Conservation (phyloP, 768 basidiomycete species). For the Tylopilus sp. region DNA sequence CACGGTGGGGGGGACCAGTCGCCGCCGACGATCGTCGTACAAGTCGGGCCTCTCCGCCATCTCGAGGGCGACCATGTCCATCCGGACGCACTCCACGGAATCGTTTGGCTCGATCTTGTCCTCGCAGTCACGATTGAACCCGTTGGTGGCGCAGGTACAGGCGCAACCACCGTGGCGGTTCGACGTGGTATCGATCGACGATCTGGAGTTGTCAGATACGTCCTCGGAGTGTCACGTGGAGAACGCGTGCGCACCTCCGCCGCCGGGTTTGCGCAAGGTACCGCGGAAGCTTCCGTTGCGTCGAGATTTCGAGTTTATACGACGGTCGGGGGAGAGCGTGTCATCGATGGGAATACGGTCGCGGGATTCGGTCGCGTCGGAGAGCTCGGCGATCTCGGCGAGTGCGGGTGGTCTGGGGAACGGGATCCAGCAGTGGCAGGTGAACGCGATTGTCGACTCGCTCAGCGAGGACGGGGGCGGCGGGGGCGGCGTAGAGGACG, state of each 20-base stretch:
- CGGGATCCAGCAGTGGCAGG: constrained; percentile 75
- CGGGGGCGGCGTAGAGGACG: constrained; percentile 82
- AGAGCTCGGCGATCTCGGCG: constrained; percentile 32
- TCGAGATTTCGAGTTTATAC: constrained; percentile 78
- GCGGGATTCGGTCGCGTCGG: constrained; percentile 56
- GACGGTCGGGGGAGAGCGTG: constrained; percentile 63
- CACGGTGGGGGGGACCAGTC: constrained; percentile 14
- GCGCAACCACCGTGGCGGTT: constrained; percentile 53
- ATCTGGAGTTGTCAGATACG: constrained; percentile 75
- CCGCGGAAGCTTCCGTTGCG: constrained; percentile 65
- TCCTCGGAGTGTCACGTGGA: constrained; percentile 52
- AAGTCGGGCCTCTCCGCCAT: constrained; percentile 21
- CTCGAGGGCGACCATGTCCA: constrained; percentile 20
- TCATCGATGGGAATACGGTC: constrained; percentile 77
- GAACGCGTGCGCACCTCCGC: constrained; percentile 33
- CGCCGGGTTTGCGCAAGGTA: constrained; percentile 53
- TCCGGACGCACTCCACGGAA: constrained; percentile 33
- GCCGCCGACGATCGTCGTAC: constrained; percentile 15
- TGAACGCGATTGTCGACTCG: constrained; percentile 73
- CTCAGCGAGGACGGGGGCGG: constrained; percentile 70
- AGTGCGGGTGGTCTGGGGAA: constrained; percentile 37
- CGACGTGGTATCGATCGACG: constrained; percentile 76
- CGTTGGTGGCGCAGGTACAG: constrained; percentile 33
- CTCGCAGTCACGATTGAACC: constrained; percentile 28
- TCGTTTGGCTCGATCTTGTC: constrained; percentile 33